phyloP scores from a whole-genome alignment of 768 basidiomycete species.

The Termitomyces sp. region DNA sequence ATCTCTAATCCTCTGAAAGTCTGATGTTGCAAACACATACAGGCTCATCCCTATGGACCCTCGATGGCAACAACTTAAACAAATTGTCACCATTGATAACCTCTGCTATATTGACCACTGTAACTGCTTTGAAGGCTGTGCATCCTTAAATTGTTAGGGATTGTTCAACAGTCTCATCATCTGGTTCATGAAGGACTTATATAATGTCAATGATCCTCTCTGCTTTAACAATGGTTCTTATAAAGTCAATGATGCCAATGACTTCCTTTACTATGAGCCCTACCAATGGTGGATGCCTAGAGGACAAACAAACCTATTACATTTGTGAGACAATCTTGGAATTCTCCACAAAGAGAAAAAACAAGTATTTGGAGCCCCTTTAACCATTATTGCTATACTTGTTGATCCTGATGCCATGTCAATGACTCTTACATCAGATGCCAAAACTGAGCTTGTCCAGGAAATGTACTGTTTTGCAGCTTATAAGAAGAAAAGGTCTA shows the following conservation, averaged over 20 bases:
- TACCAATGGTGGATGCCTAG: slow-evolving; percentile 14
- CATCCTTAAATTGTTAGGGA: slow-evolving; percentile 20
- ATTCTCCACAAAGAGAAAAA: slow-evolving; percentile 36
- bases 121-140: slow-evolving; percentile 28
- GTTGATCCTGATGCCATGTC: slow-evolving; percentile 31
- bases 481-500: not conserved
- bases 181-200: slow-evolving; percentile 28
- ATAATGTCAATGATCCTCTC: slow-evolving; percentile 15
- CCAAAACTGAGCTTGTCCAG: slow-evolving; percentile 11
- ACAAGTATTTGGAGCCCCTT: slow-evolving; percentile 27
- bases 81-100: slow-evolving; percentile 29
- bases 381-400: slow-evolving; percentile 35
- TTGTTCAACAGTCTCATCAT: slow-evolving; percentile 24
- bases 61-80: slow-evolving; percentile 27
- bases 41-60: slow-evolving; percentile 26
- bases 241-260: slow-evolving; percentile 14
- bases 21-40: slow-evolving; percentile 34
- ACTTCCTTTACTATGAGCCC: slow-evolving; percentile 22
- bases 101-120: slow-evolving; percentile 25
- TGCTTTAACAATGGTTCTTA: slow-evolving; percentile 31
- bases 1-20: slow-evolving; percentile 28
- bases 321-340: slow-evolving; percentile 34
- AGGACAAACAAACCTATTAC: not conserved
- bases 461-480: slow-evolving; percentile 5
- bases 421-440: slow-evolving; percentile 14